Conservation (phyloP, 768 basidiomycete genomes). For the Hericium coralloides region DNA sequence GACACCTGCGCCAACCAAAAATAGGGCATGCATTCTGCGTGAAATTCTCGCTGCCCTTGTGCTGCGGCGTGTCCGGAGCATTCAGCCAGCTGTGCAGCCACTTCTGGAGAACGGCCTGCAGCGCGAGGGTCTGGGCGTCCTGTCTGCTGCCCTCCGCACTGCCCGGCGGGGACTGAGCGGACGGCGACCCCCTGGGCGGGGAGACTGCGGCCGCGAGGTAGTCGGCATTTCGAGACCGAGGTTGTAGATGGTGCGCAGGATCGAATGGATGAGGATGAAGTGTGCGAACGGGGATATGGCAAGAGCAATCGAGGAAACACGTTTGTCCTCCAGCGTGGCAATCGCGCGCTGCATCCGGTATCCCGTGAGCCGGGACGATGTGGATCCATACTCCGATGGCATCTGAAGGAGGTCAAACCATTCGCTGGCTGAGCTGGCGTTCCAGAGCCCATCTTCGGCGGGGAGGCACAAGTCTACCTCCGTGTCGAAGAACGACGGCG, state of each 20-base stretch:
- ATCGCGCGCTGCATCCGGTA: constrained; percentile 8
- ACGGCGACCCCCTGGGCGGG: background rate
- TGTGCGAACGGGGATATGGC: constrained; percentile 12
- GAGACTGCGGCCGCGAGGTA: background rate
- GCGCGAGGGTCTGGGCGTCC: constrained; percentile 19
- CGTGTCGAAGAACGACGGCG: constrained; percentile 34
- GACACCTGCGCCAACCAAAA: constrained; percentile 48
- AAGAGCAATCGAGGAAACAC: background rate
- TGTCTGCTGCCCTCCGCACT: background rate
- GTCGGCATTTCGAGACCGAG: background rate
- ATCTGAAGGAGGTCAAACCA: constrained; percentile 36
- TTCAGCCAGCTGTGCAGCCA: constrained; percentile 42
- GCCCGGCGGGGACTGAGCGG: background rate
- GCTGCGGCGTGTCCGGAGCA: constrained; percentile 6
- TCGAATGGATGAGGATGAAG: constrained; percentile 18
- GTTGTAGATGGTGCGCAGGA: constrained; percentile 12
- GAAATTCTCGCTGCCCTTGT: constrained; percentile 8
- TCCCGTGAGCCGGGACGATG: constrained; percentile 7
- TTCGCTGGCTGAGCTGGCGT: constrained; percentile 32
- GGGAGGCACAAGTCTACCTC: constrained; percentile 41
- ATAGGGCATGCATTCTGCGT: constrained; percentile 31
- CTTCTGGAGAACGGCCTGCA: constrained; percentile 41
- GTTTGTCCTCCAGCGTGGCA: constrained; percentile 9
- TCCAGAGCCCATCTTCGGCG: constrained; percentile 43
- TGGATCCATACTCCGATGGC: constrained; percentile 21